These are phyloP conservation scores for Blastobotrys serpentis DNA, from an alignment of 1,139 yeast species.

Conservation along the genomic window DNA sequence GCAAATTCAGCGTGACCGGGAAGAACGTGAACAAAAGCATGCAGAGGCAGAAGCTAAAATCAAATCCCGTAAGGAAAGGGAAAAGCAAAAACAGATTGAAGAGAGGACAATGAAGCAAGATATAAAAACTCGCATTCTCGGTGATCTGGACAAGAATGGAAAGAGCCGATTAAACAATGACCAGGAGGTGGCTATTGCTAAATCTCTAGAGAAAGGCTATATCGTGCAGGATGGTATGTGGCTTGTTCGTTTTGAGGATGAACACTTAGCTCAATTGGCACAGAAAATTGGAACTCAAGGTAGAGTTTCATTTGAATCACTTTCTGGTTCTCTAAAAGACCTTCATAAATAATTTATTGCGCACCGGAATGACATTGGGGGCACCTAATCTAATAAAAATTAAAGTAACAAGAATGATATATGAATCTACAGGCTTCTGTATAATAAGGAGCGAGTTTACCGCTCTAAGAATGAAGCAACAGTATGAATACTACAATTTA, in stretches of 20 bases:
- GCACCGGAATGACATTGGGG: no score
- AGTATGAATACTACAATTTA: no score
- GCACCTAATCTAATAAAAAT: no score
- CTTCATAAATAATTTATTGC: no score
- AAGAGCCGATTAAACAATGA: conserved; percentile 18
- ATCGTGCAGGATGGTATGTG: conserved; percentile 15
- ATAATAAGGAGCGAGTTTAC: no score
- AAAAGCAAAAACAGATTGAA: conserved; percentile 11
- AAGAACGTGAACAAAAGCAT: conserved; percentile 18
- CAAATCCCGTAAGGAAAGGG: conserved; percentile 26
- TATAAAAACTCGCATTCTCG: conserved; percentile 9
- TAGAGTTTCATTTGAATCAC: conserved; percentile 18
- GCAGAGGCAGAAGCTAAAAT: conserved; percentile 20
- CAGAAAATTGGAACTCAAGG: conserved; percentile 14
- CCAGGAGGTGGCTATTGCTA: conserved; percentile 21
- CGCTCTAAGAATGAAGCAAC: no score
- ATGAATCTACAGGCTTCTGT: no score
- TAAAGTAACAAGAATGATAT: no score
- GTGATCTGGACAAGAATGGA: conserved; percentile 13
- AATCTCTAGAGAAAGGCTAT: conserved; percentile 11
- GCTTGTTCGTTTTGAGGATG: conserved; percentile 7
- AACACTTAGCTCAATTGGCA: conserved; percentile 4
- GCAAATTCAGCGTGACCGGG: conserved; percentile 32
- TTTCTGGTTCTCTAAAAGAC: conserved; percentile 1
- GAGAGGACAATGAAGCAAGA: conserved; percentile 11